Conservation (phyloP, 306 rosid species). For the Glycine soja region DNA sequence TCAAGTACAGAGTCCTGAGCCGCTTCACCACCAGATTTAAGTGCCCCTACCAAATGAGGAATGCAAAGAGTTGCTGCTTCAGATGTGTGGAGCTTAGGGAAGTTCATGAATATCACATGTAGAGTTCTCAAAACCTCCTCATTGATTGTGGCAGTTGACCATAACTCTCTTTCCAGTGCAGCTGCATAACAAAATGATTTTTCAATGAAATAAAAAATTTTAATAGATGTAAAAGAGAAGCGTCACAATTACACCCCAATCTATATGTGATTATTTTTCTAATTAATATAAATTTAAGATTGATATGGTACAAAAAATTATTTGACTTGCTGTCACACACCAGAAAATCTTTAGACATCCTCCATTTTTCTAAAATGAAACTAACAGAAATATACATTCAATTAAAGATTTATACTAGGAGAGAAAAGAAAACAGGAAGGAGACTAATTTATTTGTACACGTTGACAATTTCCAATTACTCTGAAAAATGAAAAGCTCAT, state of each 20-base stretch:
- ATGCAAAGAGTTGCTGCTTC: constrained; percentile 97
- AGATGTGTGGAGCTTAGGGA: constrained; percentile 90
- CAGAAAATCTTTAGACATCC: constrained; percentile 13
- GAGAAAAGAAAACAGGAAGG: constrained; percentile 24
- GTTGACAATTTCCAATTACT: constrained; percentile 30
- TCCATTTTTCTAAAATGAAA: constrained; percentile 29
- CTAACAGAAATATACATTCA: not conserved
- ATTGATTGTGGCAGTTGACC: constrained; percentile 90
- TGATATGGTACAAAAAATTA: not conserved
- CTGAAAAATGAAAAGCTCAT: constrained; percentile 22
- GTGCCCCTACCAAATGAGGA: constrained; percentile 94
- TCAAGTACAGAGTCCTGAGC: constrained; percentile 95
- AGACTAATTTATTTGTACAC: constrained; percentile 24
- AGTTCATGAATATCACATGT: constrained; percentile 86
- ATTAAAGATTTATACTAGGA: constrained; percentile 25
- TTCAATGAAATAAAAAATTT: constrained; percentile 18
- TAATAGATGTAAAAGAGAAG: constrained; percentile 31
- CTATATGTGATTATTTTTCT: constrained; percentile 31
- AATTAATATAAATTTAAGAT: constrained; percentile 19
- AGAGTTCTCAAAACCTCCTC: constrained; percentile 93
- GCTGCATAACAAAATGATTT: constrained; percentile 64
- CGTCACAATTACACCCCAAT: constrained; percentile 1
- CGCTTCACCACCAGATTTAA: constrained; percentile 81
- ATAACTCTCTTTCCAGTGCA: constrained; percentile 90
- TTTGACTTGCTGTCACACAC: not conserved